Evolutionary conservation across 2,329 filamentous ascomycete species (phyloP).

Genomic region (Colletotrichum godetiae): DNA sequence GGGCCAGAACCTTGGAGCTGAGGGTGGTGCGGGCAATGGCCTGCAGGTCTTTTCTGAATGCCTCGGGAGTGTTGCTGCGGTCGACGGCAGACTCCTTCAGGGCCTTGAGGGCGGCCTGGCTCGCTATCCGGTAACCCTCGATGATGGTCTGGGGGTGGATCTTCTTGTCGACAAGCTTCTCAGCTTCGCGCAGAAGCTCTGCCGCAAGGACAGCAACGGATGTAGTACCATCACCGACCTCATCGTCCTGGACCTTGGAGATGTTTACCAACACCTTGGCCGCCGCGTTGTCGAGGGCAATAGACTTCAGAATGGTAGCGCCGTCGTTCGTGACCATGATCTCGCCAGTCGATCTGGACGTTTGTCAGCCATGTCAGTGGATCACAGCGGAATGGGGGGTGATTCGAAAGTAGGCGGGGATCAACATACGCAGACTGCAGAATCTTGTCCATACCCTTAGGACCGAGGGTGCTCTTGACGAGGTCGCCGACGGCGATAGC

Average conservation of each 20-base stretch:
- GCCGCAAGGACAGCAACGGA: constrained; percentile 97
- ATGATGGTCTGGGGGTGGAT: constrained; percentile 99
- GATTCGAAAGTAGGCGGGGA: neutral
- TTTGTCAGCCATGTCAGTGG: constrained; percentile 30
- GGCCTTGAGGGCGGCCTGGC: constrained; percentile 84
- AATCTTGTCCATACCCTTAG: constrained; percentile 99
- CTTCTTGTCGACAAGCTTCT: constrained; percentile 97
- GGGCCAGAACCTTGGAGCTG: constrained; percentile 95
- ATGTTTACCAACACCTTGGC: constrained; percentile 99
- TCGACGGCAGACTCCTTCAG: constrained; percentile 88
- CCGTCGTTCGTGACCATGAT: constrained; percentile 99
- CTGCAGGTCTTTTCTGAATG: constrained; percentile 89
- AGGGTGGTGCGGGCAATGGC: constrained; percentile 95
- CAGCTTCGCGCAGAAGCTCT: constrained; percentile 93
- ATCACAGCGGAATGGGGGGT: constrained; percentile 14
- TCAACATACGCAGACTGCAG: constrained; percentile 86
- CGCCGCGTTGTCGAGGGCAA: constrained; percentile 97
- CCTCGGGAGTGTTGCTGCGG: constrained; percentile 84
- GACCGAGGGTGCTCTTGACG: constrained; percentile 96
- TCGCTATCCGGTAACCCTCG: constrained; percentile 98
- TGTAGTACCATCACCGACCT: constrained; percentile 97
- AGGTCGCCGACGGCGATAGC: constrained; percentile 97
- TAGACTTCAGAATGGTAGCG: constrained; percentile 97
- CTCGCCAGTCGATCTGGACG: constrained; percentile 84
- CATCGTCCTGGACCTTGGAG: constrained; percentile 98